Conservation (phyloP, 345 rosid species). For the Eucalyptus dawsonii region DNA sequence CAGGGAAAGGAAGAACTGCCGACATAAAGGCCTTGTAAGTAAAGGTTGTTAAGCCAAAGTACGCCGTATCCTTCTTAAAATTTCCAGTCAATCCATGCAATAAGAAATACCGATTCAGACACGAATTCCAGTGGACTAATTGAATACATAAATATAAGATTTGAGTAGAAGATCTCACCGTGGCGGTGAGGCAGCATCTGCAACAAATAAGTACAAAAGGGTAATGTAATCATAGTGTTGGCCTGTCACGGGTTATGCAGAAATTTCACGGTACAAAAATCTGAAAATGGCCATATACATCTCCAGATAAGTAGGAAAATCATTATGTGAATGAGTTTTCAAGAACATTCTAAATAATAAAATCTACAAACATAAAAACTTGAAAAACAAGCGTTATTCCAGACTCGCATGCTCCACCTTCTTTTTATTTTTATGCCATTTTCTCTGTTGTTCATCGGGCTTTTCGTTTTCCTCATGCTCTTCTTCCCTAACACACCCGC, state of each 20-base stretch:
- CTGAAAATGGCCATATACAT: not conserved
- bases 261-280: not conserved
- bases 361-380: not conserved
- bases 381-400: not conserved
- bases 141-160: not conserved
- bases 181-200: conserved; percentile 94
- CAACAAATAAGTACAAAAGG: not conserved
- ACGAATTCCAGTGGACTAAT: not conserved
- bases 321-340: not conserved
- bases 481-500: not conserved
- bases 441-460: not conserved
- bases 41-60: conserved; percentile 57
- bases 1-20: conserved; percentile 77
- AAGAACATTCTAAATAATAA: not conserved
- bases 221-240: not conserved
- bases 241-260: not conserved
- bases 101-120: not conserved
- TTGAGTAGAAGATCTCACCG: conserved; percentile 22
- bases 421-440: not conserved
- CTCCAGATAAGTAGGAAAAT: not conserved
- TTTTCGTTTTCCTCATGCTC: not conserved
- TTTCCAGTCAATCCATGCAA: conserved; percentile 77
- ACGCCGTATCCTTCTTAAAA: conserved; percentile 66
- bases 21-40: conserved; percentile 2
- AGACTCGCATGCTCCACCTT: not conserved